Conservation (phyloP, 2,329 filamentous ascomycete species). For the Penicillium sp. region DNA sequence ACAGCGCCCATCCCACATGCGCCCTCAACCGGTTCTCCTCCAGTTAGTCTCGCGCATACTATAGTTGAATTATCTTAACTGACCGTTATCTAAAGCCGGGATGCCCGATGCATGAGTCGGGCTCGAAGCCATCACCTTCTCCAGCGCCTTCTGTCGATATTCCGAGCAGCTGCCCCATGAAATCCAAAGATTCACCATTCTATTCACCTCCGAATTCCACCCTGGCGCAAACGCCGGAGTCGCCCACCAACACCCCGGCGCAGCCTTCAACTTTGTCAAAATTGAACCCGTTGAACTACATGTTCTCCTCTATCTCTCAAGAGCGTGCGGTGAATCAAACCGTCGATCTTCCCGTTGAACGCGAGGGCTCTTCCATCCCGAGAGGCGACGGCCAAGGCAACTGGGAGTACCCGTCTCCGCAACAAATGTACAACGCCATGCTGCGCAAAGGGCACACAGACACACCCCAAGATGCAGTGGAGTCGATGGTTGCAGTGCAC, state of each 20-base stretch:
- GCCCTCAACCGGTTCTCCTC: slow-evolving; percentile 51
- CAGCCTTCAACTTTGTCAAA: slow-evolving; percentile 59
- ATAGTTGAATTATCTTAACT: slow-evolving; percentile 13
- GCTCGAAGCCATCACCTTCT: slow-evolving; percentile 31
- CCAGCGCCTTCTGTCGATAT: slow-evolving; percentile 29
- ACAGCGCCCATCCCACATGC: slow-evolving; percentile 51
- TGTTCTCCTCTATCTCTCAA: slow-evolving; percentile 86
- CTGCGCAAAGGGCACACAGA: slow-evolving; percentile 93
- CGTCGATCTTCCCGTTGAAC: slow-evolving; percentile 70
- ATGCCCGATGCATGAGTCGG: slow-evolving; percentile 67
- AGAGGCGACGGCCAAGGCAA: slow-evolving; percentile 70
- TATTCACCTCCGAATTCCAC: slow-evolving; percentile 37
- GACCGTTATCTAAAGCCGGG: slow-evolving; percentile 52
- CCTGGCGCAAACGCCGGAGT: slow-evolving; percentile 33
- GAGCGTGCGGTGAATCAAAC: slow-evolving; percentile 71
- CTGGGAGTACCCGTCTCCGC: slow-evolving; percentile 97
- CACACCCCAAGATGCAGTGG: slow-evolving; percentile 87
- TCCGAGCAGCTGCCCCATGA: slow-evolving; percentile 46
- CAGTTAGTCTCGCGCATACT: slow-evolving; percentile 46
- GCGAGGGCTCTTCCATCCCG: slow-evolving; percentile 89
- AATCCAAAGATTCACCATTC: slow-evolving; percentile 52
- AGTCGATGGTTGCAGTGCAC: slow-evolving; percentile 96
- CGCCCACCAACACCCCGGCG: slow-evolving; percentile 25
- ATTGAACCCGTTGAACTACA: slow-evolving; percentile 85
- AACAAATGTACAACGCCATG: slow-evolving; percentile 99